A percentile compares a stretch with the other conserved stretches of the same genome.
phyloP scores from a whole-genome alignment of 1,139 yeast genomes.

The Saccharomyces hybrid region DNA sequence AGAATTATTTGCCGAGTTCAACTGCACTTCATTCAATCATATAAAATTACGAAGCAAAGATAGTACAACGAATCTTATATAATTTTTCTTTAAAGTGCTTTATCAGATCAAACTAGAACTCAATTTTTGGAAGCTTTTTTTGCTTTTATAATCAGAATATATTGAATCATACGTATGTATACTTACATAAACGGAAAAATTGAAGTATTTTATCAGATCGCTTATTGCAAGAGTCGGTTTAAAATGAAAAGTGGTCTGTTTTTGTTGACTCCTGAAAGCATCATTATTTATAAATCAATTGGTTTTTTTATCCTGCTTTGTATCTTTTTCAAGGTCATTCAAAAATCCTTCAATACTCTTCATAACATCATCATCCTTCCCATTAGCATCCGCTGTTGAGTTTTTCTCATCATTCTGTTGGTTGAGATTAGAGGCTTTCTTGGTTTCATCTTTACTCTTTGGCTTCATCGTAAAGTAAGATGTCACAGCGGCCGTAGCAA shows the following conservation, averaged over 20 bases:
- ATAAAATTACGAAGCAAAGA: no score
- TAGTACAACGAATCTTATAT: no score
- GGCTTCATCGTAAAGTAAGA: conserved; percentile 22
- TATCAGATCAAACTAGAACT: no score
- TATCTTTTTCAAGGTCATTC: background rate
- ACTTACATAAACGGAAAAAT: background rate
- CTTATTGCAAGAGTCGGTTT: background rate
- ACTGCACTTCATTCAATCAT: no score
- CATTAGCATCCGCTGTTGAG: background rate
- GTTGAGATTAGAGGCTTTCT: background rate
- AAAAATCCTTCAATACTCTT: conserved; percentile 3
- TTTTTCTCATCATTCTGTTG: background rate
- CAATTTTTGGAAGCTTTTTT: background rate
- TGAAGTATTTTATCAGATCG: background rate
- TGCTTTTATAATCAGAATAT: background rate
- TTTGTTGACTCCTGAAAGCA: background rate
- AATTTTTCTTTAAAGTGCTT: no score
- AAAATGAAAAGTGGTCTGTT: background rate
- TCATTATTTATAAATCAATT: background rate
- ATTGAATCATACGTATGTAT: background rate
- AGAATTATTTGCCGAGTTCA: no score
- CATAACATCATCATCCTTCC: conserved; percentile 11
- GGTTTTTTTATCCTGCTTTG: background rate
- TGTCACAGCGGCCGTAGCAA: conserved; percentile 33
- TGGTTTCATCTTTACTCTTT: conserved; percentile 5